These are phyloP conservation scores for Pythium dissimile DNA, from an alignment of 352 stramenopile genomes.

Conservation along the genomic window DNA sequence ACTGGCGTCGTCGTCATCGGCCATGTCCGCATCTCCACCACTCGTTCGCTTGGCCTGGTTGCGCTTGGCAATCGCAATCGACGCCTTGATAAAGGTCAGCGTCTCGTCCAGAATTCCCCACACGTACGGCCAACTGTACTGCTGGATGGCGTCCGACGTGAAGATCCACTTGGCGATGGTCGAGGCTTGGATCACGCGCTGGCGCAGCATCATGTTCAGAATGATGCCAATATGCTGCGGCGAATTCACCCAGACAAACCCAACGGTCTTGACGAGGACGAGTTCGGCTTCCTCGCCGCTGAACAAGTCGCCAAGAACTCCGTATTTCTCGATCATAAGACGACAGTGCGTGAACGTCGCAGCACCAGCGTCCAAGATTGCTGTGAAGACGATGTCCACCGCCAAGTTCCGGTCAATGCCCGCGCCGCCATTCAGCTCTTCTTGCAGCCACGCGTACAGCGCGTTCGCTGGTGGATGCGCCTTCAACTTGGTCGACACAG, in stretches of 20 bases:
- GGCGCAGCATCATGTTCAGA: slow-evolving; percentile 76
- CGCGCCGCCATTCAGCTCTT: slow-evolving; percentile 36
- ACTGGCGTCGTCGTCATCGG: slow-evolving; percentile 31
- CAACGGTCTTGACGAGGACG: slow-evolving; percentile 62
- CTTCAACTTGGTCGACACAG: slow-evolving; percentile 66
- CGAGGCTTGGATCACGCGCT: slow-evolving; percentile 54
- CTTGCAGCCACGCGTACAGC: slow-evolving; percentile 57
- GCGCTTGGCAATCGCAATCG: slow-evolving; percentile 30
- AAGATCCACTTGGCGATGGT: slow-evolving; percentile 82
- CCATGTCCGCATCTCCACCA: slow-evolving; percentile 48
- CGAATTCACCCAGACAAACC: slow-evolving; percentile 76
- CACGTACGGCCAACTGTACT: slow-evolving; percentile 88
- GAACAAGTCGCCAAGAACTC: slow-evolving; percentile 47
- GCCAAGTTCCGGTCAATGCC: slow-evolving; percentile 45
- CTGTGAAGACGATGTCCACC: slow-evolving; percentile 73
- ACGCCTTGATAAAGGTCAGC: slow-evolving; percentile 47
- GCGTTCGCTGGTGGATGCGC: slow-evolving; percentile 46
- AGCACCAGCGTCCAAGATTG: slow-evolving; percentile 66
- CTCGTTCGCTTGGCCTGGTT: slow-evolving; percentile 27
- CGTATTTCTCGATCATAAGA: slow-evolving; percentile 77
- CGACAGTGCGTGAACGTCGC: slow-evolving; percentile 85
- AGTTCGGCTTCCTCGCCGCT: slow-evolving; percentile 45
- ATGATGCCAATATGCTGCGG: slow-evolving; percentile 82
- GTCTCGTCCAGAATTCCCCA: slow-evolving; percentile 80
- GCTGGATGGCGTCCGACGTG: slow-evolving; percentile 72